Conservation (phyloP, 768 basidiomycete genomes). For the Mrakia hoshinonis region DNA sequence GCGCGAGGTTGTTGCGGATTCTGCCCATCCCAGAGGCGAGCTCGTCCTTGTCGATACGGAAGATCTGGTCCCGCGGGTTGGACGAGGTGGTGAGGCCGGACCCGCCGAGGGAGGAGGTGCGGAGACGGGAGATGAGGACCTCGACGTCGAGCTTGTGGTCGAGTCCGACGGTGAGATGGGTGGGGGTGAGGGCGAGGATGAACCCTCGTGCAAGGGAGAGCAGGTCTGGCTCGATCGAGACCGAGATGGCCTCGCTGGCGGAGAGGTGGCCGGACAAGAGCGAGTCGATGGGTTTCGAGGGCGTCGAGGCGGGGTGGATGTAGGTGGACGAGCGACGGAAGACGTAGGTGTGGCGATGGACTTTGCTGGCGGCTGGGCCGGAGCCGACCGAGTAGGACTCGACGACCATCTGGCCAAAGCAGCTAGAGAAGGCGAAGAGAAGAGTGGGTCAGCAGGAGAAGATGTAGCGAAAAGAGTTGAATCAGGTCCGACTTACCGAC, state of each 20-base stretch:
- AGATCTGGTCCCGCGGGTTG: constrained; percentile 43
- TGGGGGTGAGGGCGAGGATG: constrained; percentile 60
- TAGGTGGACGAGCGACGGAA: constrained; percentile 44
- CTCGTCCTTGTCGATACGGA: constrained; percentile 92
- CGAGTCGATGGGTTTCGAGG: constrained; percentile 35
- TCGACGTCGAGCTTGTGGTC: constrained; percentile 63
- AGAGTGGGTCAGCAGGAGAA: neutral
- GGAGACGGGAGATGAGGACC: constrained; percentile 41
- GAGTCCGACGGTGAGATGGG: constrained; percentile 63
- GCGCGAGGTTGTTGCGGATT: constrained; percentile 81
- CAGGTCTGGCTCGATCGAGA: constrained; percentile 81
- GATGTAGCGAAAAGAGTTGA: neutral
- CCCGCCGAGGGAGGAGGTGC: constrained; percentile 30
- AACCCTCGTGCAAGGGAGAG: constrained; percentile 76
- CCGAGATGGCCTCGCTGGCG: constrained; percentile 68
- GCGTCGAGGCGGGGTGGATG: constrained; percentile 4
- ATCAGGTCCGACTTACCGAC: constrained; percentile 46
- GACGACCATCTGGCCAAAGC: constrained; percentile 72
- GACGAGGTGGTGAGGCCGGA: constrained; percentile 30
- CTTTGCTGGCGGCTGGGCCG: constrained; percentile 46
- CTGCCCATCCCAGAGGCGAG: constrained; percentile 74
- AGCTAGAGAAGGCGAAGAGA: constrained; percentile 39
- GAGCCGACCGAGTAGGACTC: constrained; percentile 31
- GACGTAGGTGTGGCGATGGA: constrained; percentile 69
- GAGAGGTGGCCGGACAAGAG: constrained; percentile 72